These are phyloP conservation scores for Alternaria gaisen DNA, from an alignment of 2,329 filamentous ascomycete species.

Conservation along the genomic window DNA sequence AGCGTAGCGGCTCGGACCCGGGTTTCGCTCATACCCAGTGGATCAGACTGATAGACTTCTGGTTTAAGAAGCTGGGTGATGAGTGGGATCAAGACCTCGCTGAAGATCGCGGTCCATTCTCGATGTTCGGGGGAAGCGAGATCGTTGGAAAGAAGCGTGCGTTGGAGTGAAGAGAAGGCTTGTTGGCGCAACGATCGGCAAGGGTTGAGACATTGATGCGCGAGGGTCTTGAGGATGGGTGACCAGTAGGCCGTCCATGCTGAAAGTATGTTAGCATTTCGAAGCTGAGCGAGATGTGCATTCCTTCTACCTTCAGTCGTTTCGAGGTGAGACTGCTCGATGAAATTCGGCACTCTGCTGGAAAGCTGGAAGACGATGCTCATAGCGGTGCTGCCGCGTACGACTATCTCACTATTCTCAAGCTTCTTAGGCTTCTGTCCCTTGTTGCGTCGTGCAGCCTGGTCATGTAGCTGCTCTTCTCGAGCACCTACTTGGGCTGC, in stretches of 20 bases:
- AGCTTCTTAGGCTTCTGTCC: constrained; percentile 60
- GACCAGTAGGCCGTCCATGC: constrained; percentile 99
- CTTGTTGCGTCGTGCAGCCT: constrained; percentile 61
- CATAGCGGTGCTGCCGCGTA: constrained; percentile 81
- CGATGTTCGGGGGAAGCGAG: constrained; percentile 84
- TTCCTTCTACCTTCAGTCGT: constrained; percentile 73
- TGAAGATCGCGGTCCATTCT: constrained; percentile 95
- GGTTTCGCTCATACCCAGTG: constrained; percentile 93
- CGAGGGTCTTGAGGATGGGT: constrained; percentile 89
- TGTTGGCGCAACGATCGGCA: constrained; percentile 92
- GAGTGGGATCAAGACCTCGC: constrained; percentile 90
- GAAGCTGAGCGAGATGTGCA: not conserved
- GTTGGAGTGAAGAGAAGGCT: constrained; percentile 85
- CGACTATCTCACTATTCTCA: constrained; percentile 75
- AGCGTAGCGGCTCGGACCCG: constrained; percentile 89
- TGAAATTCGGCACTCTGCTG: constrained; percentile 80
- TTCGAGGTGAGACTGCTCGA: constrained; percentile 92
- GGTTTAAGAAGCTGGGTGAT: constrained; percentile 89
- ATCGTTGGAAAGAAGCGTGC: constrained; percentile 83
- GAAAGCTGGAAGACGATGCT: constrained; percentile 84
- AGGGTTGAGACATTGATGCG: constrained; percentile 90
- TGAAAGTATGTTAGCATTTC: constrained; percentile 42
- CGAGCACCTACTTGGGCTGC: constrained; percentile 77
- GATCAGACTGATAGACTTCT: constrained; percentile 91
- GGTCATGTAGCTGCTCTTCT: constrained; percentile 74